phyloP scores from a whole-genome alignment of 306 rosid genomes.

The Calophaca sinica region DNA sequence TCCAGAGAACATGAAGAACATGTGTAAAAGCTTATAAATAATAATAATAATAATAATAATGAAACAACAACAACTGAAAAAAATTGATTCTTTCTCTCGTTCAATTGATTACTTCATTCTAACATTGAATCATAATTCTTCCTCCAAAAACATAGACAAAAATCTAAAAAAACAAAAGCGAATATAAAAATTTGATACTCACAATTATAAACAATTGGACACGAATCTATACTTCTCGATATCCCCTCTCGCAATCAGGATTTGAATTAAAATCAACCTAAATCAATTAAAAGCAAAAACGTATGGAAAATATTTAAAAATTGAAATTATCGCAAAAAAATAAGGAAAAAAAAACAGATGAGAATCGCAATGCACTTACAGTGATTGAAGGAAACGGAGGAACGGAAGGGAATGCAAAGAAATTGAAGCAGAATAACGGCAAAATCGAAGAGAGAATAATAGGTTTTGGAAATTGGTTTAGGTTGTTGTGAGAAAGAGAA shows the following conservation, averaged over 20 bases:
- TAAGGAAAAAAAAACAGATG: neutral
- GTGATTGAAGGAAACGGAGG: neutral
- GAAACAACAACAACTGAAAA: neutral
- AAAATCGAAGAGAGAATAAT: neutral
- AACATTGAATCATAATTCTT: neutral
- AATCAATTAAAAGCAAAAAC: neutral
- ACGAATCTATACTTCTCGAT: neutral
- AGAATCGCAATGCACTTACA: conserved; percentile 34
- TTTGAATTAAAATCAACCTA: neutral
- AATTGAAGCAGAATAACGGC: neutral
- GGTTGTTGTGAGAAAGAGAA: neutral
- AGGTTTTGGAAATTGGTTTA: neutral
- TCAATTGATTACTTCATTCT: neutral
- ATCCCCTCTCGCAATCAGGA: conserved; percentile 25
- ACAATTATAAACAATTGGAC: conserved; percentile 19
- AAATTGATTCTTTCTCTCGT: neutral
- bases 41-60: neutral
- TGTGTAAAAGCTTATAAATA: too few relatives aligned
- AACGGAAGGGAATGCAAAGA: neutral
- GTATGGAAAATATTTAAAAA: neutral
- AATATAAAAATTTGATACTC: neutral
- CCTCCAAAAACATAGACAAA: neutral
- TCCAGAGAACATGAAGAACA: conserved; percentile 16
- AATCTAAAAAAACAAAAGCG: neutral
- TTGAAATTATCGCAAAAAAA: neutral